Evolutionary conservation across 345 rosid species (phyloP).

Genomic region (Angophora floribunda): DNA sequence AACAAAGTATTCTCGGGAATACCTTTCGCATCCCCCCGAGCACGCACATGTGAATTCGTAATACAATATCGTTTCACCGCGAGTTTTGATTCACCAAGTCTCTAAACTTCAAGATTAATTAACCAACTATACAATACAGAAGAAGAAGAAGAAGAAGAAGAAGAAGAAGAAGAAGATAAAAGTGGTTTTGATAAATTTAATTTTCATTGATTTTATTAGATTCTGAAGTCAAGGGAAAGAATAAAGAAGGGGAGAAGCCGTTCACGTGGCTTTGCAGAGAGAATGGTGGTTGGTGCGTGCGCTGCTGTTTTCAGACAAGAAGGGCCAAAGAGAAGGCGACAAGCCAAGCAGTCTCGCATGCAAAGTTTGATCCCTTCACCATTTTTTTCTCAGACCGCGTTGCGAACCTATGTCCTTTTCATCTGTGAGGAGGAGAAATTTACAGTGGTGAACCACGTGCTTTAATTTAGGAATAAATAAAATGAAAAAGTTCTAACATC

Average conservation of each 20-base stretch:
- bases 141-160: not conserved
- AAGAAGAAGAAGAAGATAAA: not conserved
- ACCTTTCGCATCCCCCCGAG: too few relatives aligned
- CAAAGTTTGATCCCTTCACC: not conserved
- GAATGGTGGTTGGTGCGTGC: not conserved
- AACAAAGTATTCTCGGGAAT: not conserved
- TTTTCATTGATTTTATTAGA: not conserved
- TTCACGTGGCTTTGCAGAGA: not conserved
- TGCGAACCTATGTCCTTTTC: not conserved
- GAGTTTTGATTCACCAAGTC: not conserved
- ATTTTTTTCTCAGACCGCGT: not conserved
- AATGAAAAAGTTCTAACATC: too few relatives aligned
- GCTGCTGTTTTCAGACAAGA: not conserved
- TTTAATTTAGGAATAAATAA: not conserved
- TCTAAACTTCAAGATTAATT: not conserved
- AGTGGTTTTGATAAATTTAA: not conserved
- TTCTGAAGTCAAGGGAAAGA: not conserved
- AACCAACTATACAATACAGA: not conserved
- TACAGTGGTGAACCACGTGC: not conserved
- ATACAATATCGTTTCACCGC: not conserved
- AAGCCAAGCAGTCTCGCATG: not conserved
- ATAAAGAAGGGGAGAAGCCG: not conserved
- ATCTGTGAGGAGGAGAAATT: not conserved
- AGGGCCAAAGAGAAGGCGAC: not conserved
- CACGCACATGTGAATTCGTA: not conserved